Base-by-base conservation (phyloP, 306 rosid genomes). In the Chamaecrista fasciculata region DNA sequence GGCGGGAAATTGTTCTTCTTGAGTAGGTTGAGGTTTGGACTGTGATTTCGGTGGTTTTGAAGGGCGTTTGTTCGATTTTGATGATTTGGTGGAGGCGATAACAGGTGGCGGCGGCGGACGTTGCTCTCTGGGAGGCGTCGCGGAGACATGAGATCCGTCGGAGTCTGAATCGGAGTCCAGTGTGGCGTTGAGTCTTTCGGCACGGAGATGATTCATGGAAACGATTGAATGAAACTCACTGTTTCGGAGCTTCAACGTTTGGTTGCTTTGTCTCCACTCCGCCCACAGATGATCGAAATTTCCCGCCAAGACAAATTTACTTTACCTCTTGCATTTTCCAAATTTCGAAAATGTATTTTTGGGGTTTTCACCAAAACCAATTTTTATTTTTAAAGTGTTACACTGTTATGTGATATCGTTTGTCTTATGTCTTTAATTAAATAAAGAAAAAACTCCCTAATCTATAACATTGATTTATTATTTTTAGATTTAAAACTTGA, bases 121-220 rank as follows among this genome's bases (percentile, higher is more conserved):
- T 64, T 71, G 36, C 24, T 72, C 55, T 78, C 97, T 70, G 9
- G 97, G 97, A 8, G 98, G 97, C 73, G 98, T 93, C 57, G 94
- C 72, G 24, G 97, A 93, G 82, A 93, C 62, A 68, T 88, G 97
- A 74, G 98, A 93, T 24, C 82, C 94, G 36, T 88, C 94, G 15
- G 97, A 88, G 59, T 83, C 92, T 10, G 97, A 86, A 80, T 88
- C 91, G 24, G 81, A 79, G 20, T 73, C 80, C 89, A 84, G 51
- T 65, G 62, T 64, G 34, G 62, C 37, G 15, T n/a, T n/a, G 6
- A 33, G 36, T n/a, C n/a, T n/a, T n/a, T 15, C 20, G 66, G 59
- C 66, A 55, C 20, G 48, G 51, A 59, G 42, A 2, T 15, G 6
- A 29, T 26, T 25, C 15, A 14, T 55, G 11, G 39, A 55, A 2